A percentile compares a stretch with the other conserved stretches of the same genome.
phyloP scores from a whole-genome alignment of 352 stramenopile genomes.

The Globisporangium spinosum region DNA sequence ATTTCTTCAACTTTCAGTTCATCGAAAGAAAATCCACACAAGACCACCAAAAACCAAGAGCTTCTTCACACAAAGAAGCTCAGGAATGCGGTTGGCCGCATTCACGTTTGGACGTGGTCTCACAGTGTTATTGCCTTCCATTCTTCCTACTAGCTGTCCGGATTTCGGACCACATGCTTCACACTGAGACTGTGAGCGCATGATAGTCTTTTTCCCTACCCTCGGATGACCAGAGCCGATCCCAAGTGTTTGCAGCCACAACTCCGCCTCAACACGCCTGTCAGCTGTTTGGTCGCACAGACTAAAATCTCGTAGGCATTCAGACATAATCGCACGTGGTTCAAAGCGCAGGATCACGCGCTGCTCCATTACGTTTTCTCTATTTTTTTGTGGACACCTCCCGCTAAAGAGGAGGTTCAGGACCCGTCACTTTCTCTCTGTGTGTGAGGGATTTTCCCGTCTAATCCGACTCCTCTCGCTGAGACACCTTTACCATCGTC shows the following conservation, averaged over 20 bases:
- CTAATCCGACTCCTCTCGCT: neutral
- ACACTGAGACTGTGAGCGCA: neutral
- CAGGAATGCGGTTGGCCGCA: no score
- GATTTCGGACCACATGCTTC: neutral
- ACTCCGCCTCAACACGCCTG: neutral
- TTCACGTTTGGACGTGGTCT: no score
- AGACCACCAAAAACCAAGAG: no score
- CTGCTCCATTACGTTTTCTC: neutral
- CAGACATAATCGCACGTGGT: neutral
- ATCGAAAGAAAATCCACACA: no score
- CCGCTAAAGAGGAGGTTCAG: no score
- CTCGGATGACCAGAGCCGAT: neutral
- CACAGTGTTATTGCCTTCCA: no score
- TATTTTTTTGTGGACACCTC: neutral
- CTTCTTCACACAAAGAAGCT: no score
- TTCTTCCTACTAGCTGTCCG: neutral
- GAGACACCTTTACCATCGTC: neutral
- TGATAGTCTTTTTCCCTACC: neutral
- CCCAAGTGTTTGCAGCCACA: neutral
- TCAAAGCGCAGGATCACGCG: neutral
- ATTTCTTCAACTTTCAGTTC: no score
- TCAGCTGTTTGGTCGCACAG: neutral
- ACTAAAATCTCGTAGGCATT: neutral
- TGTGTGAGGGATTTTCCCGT: neutral
- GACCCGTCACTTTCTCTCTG: neutral